These are phyloP conservation scores for Agapanthus africanus DNA, from an alignment of 106 monocot species.

Conservation along the genomic window DNA sequence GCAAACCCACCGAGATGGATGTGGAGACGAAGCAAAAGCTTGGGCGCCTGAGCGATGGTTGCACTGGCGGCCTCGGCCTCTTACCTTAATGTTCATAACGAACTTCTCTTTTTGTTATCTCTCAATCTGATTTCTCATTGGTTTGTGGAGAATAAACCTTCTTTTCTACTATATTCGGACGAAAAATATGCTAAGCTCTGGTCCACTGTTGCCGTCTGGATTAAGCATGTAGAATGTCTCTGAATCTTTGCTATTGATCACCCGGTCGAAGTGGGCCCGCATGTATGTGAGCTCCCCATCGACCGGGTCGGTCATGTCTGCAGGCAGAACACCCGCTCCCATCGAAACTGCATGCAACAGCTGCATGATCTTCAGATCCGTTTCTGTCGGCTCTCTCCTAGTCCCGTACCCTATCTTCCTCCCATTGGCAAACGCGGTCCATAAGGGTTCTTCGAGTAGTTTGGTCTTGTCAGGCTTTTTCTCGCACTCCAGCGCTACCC, in stretches of 20 bases:
- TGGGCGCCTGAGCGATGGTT: too few species aligned
- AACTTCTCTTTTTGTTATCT: too few species aligned
- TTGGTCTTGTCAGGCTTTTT: constrained; percentile 42
- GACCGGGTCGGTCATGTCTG: constrained; percentile 26
- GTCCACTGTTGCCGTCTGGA: constrained; percentile 62
- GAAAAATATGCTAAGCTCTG: constrained; percentile 90
- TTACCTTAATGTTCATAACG: too few species aligned
- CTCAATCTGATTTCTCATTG: too few species aligned
- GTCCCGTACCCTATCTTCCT: constrained; percentile 51
- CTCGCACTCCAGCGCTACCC: constrained; percentile 92
- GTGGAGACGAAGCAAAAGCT: too few species aligned
- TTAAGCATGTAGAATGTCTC: constrained; percentile 98
- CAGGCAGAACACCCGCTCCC: constrained; percentile 89
- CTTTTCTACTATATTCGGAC: constrained; percentile 70
- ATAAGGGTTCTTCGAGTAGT: constrained; percentile 75
- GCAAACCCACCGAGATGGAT: too few species aligned
- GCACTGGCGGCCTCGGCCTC: too few species aligned
- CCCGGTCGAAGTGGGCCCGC: constrained; percentile 70
- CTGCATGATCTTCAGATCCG: constrained; percentile 68
- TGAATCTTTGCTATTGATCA: constrained; percentile 72
- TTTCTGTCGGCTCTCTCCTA: constrained; percentile 51
- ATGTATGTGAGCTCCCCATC: constrained; percentile 90
- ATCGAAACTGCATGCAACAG: constrained; percentile 77
- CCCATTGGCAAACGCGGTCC: constrained; percentile 77
- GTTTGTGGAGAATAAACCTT: too few species aligned